phyloP scores from a whole-genome alignment of 768 basidiomycete species.

The Lactifluus volemus region DNA sequence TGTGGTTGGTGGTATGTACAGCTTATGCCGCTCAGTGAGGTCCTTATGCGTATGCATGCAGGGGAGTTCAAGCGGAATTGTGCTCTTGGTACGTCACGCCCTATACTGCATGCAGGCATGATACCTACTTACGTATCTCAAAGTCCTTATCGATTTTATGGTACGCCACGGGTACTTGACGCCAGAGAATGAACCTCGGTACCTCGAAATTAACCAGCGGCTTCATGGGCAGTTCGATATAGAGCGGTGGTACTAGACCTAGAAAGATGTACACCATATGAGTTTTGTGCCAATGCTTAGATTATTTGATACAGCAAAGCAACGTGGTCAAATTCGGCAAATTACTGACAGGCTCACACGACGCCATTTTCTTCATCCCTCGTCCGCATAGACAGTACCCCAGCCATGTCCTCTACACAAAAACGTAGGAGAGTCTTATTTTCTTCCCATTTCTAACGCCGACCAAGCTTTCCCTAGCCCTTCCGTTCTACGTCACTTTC shows the following conservation, averaged over 20 bases:
- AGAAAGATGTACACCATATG: not conserved
- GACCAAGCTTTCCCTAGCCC: slow-evolving; percentile 36
- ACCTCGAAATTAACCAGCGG: slow-evolving; percentile 63
- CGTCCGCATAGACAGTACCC: not conserved
- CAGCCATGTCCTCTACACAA: slow-evolving; percentile 7
- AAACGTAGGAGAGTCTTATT: slow-evolving; percentile 13
- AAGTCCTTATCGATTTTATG: slow-evolving; percentile 85
- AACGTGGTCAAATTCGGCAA: too few species aligned
- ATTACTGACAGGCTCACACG: too few species aligned
- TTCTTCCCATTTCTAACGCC: not conserved
- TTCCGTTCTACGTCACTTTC: slow-evolving; percentile 86
- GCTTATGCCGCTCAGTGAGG: slow-evolving; percentile 57
- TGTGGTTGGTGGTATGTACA: slow-evolving; percentile 24
- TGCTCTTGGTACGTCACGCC: slow-evolving; percentile 51
- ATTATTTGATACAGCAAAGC: too few species aligned
- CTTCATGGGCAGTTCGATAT: slow-evolving; percentile 67
- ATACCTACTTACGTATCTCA: not conserved
- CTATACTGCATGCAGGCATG: not conserved
- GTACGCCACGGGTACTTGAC: slow-evolving; percentile 81
- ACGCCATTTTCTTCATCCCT: not conserved
- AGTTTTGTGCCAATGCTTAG: not conserved
- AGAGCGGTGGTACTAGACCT: slow-evolving; percentile 37
- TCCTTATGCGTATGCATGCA: slow-evolving; percentile 53
- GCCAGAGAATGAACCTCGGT: slow-evolving; percentile 80
- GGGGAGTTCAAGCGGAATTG: slow-evolving; percentile 92